Percentiles rank a stretch among this genome's conserved stretches.
Conservation (phyloP, 306 rosid species). For the Citrullus colocynthis region DNA sequence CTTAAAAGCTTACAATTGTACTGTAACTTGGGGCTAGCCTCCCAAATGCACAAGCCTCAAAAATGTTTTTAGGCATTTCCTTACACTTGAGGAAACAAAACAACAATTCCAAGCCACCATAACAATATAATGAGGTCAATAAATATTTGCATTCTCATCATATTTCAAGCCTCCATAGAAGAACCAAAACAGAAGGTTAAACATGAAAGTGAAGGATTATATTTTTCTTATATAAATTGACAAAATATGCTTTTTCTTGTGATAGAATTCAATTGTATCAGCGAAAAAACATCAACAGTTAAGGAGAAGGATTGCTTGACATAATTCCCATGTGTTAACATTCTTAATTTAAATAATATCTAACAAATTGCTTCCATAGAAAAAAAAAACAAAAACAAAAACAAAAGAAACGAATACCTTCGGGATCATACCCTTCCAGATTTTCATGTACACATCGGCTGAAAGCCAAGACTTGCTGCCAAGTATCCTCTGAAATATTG, state of each 20-base stretch:
- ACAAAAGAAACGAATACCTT: slow-evolving; percentile 41
- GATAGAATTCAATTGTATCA: not conserved
- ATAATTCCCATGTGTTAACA: not conserved
- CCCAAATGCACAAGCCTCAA: not conserved
- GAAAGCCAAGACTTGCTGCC: slow-evolving; percentile 94
- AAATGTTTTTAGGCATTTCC: not conserved
- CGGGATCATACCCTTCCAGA: slow-evolving; percentile 89
- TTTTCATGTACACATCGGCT: slow-evolving; percentile 78
- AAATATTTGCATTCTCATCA: not conserved
- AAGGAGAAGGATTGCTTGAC: not conserved
- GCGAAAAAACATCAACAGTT: not conserved
- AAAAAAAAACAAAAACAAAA: not conserved
- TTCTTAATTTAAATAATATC: not conserved
- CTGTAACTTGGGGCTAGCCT: not conserved
- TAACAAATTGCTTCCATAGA: not conserved
- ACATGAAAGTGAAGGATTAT: not conserved
- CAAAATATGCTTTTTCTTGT: not conserved
- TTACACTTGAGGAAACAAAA: not conserved
- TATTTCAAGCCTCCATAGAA: not conserved
- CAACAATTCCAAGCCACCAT: not conserved
- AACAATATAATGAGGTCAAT: not conserved
- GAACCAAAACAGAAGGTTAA: not conserved
- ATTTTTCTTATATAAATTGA: not conserved
- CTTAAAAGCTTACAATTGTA: not conserved
- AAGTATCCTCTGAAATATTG: slow-evolving; percentile 93